These are phyloP conservation scores for Pseudozyma sp. DNA, from an alignment of 1,284 basidiomycete genomes.

Conservation along the genomic window DNA sequence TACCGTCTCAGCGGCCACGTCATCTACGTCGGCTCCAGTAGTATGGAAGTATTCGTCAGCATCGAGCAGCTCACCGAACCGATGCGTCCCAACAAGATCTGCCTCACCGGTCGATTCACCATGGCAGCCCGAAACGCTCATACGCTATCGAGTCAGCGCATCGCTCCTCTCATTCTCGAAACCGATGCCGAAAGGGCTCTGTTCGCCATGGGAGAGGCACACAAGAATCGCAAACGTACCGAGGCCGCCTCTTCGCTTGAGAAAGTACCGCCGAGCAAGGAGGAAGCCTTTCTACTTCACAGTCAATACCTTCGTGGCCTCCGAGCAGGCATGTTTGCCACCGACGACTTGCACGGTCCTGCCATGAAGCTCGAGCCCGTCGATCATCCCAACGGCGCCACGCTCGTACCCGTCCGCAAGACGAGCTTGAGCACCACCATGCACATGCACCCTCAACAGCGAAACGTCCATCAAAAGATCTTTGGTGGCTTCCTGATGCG, in stretches of 20 bases:
- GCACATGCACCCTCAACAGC: conserved; percentile 66
- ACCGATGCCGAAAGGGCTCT: conserved; percentile 62
- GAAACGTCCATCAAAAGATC: conserved; percentile 58
- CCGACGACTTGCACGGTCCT: conserved; percentile 32
- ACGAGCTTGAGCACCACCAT: conserved; percentile 55
- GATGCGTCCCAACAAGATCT: conserved; percentile 49
- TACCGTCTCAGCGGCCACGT: conserved; percentile 56
- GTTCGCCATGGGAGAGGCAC: conserved; percentile 65
- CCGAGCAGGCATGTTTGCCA: conserved; percentile 43
- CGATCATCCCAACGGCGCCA: conserved; percentile 20
- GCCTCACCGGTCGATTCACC: conserved; percentile 69
- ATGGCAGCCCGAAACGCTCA: conserved; percentile 66
- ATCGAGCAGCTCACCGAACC: conserved; percentile 64
- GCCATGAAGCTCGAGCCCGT: conserved; percentile 13
- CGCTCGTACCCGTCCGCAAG: conserved; percentile 57
- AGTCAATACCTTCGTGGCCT: conserved; percentile 59
- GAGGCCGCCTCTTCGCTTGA: conserved; percentile 57
- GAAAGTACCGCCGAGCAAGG: conserved; percentile 66
- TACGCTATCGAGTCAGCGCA: conserved; percentile 56
- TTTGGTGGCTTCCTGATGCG: conserved; percentile 64
- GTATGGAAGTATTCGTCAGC: conserved; percentile 69
- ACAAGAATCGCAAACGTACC: conserved; percentile 64
- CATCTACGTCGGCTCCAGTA: conserved; percentile 63
- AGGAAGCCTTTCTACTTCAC: conserved; percentile 67
- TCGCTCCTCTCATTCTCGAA: conserved; percentile 59